phyloP scores from a whole-genome alignment of 75 land plant genomes.

The Pinus taeda region DNA sequence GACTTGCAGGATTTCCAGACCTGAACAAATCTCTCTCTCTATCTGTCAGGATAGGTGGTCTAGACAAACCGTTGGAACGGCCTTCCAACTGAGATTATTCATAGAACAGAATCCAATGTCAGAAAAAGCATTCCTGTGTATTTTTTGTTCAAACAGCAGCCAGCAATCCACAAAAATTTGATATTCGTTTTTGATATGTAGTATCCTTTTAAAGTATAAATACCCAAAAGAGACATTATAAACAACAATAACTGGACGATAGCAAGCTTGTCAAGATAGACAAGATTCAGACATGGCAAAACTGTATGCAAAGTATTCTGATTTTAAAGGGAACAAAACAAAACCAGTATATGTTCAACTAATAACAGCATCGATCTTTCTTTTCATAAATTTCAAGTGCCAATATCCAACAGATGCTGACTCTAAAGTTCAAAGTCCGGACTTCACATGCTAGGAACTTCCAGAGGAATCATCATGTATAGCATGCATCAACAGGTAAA shows the following conservation, averaged over 20 bases:
- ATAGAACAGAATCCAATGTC: too few species aligned
- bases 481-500: not conserved
- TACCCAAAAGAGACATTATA: not conserved
- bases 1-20: constrained; percentile 36
- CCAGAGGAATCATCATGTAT: not conserved
- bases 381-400: not conserved
- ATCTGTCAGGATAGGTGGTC: constrained; percentile 49
- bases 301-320: not conserved
- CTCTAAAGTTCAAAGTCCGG: not conserved
- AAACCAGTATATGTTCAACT: not conserved
- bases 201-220: not conserved
- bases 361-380: not conserved
- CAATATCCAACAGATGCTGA: not conserved
- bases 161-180: not conserved
- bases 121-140: too few species aligned
- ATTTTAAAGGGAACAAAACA: not conserved
- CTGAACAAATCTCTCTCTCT: constrained; percentile 65
- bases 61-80: constrained; percentile 36
- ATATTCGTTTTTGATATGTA: too few species aligned
- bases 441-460: not conserved
- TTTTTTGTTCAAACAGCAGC: not conserved
- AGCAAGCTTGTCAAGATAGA: not conserved
- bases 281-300: not conserved
- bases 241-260: constrained; percentile 3
- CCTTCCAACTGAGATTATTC: constrained; percentile 45